These are phyloP conservation scores for Spizellomyces punctatus DNA, from an alignment of 192 early-diverging fungal genomes.

Conservation along the genomic window DNA sequence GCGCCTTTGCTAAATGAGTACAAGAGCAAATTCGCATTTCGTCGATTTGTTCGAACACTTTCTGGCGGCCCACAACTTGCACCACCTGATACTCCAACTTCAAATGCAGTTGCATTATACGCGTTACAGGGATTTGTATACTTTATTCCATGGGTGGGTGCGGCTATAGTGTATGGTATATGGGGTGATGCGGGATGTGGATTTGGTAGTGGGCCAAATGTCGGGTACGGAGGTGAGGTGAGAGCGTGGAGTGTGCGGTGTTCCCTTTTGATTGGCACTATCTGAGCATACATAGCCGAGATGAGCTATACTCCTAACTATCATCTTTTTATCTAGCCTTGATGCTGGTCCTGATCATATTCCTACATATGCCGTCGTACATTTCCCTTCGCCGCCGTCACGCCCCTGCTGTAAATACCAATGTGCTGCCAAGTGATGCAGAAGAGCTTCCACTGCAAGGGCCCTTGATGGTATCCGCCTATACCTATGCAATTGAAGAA, in stretches of 20 bases:
- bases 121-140: not conserved
- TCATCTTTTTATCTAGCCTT: not conserved
- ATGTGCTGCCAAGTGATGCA: conserved; percentile 6
- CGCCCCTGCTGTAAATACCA: not conserved
- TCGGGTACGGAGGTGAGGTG: conserved; percentile 25
- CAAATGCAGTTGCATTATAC: not conserved
- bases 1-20: conserved; percentile 27
- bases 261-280: not conserved
- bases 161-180: conserved; percentile 19
- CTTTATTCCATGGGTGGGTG: conserved; percentile 21
- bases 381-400: not conserved
- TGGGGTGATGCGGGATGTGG: conserved; percentile 22
- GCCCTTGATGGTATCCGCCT: not conserved
- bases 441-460: conserved; percentile 20
- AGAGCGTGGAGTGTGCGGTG: not conserved
- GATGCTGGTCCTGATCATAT: conserved; percentile 11
- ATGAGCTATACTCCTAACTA: not conserved
- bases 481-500: conserved; percentile 1
- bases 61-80: conserved; percentile 21
- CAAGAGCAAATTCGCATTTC: conserved; percentile 14
- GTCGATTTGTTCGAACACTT: conserved; percentile 18
- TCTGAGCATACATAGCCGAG: not conserved
- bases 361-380: conserved; percentile 11
- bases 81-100: conserved; percentile 9
- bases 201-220: conserved; percentile 18